phyloP scores from a whole-genome alignment of 768 basidiomycete species.

The Pholiota microspora region DNA sequence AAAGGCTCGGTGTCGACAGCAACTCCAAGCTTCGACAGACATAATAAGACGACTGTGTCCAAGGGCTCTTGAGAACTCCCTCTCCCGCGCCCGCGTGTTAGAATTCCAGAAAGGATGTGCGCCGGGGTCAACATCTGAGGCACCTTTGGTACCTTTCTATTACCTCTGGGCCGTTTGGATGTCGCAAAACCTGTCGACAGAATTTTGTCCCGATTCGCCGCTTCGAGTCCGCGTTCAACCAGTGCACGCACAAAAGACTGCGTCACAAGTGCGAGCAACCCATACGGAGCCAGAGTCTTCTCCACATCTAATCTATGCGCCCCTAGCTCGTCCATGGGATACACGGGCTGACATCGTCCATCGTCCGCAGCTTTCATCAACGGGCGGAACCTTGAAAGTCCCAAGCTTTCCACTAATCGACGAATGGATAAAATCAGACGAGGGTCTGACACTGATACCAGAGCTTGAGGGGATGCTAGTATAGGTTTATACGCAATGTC shows the following conservation, averaged over 20 bases:
- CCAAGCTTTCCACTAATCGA: constrained; percentile 13
- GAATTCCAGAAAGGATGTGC: constrained; percentile 41
- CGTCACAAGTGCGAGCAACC: constrained; percentile 34
- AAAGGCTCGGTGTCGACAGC: constrained; percentile 8
- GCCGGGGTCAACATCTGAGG: constrained; percentile 37
- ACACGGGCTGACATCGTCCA: constrained; percentile 8
- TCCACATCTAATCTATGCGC: constrained; percentile 27
- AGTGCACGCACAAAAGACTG: constrained; percentile 34
- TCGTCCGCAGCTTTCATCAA: constrained; percentile 6
- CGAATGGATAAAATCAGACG: constrained; percentile 29
- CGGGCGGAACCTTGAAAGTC: constrained; percentile 15
- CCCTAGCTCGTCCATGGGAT: constrained; percentile 30
- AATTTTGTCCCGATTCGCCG: constrained; percentile 31
- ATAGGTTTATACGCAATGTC: background rate
- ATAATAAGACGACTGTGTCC: constrained; percentile 24
- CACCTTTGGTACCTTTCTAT: constrained; percentile 8
- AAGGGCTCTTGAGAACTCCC: constrained; percentile 12
- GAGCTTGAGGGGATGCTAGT: constrained; percentile 3
- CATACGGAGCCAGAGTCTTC: constrained; percentile 35
- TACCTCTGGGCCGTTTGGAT: constrained; percentile 11
- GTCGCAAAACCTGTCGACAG: constrained; percentile 14
- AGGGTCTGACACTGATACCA: constrained; percentile 34
- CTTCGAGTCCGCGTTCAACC: constrained; percentile 34
- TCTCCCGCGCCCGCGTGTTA: constrained; percentile 25
- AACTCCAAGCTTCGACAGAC: constrained; percentile 30